A percentile compares a stretch with the other conserved stretches of the same genome.
These are phyloP conservation scores for Petunia secreta DNA, from an alignment of 257 asterid genomes.

Conservation along the genomic window DNA sequence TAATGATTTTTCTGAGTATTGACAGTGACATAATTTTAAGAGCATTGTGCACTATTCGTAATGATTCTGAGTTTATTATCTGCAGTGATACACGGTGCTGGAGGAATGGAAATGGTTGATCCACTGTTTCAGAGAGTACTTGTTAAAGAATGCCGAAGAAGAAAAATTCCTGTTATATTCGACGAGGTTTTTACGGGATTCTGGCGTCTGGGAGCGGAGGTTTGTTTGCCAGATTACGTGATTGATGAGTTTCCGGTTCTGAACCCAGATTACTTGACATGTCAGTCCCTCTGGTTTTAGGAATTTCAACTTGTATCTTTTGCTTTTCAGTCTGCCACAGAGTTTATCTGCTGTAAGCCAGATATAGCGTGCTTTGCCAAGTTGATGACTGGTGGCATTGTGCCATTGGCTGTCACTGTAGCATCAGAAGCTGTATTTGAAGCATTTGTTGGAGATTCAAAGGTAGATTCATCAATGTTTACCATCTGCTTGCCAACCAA, in stretches of 20 bases:
- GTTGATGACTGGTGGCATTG: conserved; percentile 96
- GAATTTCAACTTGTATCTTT: conserved; percentile 17
- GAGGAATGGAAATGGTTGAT: conserved; percentile 96
- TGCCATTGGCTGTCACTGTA: conserved; percentile 91
- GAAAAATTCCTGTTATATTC: conserved; percentile 84
- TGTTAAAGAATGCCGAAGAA: conserved; percentile 72
- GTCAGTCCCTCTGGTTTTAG: conserved; percentile 18
- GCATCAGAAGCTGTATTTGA: conserved; percentile 78
- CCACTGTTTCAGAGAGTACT: conserved; percentile 93
- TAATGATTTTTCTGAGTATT: not conserved
- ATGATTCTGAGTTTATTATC: conserved; percentile 14
- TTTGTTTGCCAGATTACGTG: conserved; percentile 33
- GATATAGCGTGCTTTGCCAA: conserved; percentile 95
- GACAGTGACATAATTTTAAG: not conserved
- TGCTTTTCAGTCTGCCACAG: conserved; percentile 80
- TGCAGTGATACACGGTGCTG: conserved; percentile 94
- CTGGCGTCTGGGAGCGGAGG: conserved; percentile 98
- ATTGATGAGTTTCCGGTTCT: not conserved
- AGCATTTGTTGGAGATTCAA: conserved; percentile 89
- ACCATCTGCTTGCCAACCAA: conserved; percentile 16
- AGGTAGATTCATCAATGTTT: conserved; percentile 47
- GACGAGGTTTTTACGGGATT: conserved; percentile 99
- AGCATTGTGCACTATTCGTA: not conserved
- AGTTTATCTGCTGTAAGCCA: conserved; percentile 78
- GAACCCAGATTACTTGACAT: conserved; percentile 21